Evolutionary conservation across 352 stramenopile genomes (phyloP).

Genomic region (Globisporangium megalacanthum): DNA sequence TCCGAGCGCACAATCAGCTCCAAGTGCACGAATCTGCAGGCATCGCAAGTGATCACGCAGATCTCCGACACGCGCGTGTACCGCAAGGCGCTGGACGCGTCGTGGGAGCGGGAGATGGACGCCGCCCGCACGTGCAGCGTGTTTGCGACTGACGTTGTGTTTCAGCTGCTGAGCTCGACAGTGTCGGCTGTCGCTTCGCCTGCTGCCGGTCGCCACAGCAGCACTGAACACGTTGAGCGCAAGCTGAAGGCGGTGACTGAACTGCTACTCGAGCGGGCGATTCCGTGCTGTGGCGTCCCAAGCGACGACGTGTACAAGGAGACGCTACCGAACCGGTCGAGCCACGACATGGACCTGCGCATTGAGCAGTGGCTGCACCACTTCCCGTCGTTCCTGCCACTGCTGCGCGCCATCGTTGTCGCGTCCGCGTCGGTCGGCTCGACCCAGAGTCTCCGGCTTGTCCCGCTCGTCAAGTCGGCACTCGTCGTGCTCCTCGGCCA

Average conservation of each 20-base stretch:
- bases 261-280: conserved; percentile 62
- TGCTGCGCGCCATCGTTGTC: conserved; percentile 44
- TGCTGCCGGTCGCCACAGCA: neutral
- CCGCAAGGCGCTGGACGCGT: conserved; percentile 66
- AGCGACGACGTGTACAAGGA: conserved; percentile 84
- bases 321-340: conserved; percentile 72
- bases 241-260: conserved; percentile 53
- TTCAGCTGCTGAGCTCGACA: conserved; percentile 27
- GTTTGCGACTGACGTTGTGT: conserved; percentile 47
- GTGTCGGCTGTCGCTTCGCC: conserved; percentile 8
- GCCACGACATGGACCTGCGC: conserved; percentile 72
- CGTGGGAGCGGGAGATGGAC: conserved; percentile 67
- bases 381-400: conserved; percentile 63
- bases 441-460: conserved; percentile 40
- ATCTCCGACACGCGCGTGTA: conserved; percentile 49
- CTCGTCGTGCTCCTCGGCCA: conserved; percentile 71
- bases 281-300: conserved; percentile 73
- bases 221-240: conserved; percentile 24
- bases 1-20: conserved; percentile 76
- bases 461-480: conserved; percentile 72
- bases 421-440: conserved; percentile 31
- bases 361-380: conserved; percentile 84
- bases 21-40: conserved; percentile 77
- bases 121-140: conserved; percentile 49
- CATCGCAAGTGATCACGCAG: conserved; percentile 68